These are phyloP conservation scores for Pittosporum tobira DNA, from an alignment of 129 eudicot genomes.

Conservation along the genomic window DNA sequence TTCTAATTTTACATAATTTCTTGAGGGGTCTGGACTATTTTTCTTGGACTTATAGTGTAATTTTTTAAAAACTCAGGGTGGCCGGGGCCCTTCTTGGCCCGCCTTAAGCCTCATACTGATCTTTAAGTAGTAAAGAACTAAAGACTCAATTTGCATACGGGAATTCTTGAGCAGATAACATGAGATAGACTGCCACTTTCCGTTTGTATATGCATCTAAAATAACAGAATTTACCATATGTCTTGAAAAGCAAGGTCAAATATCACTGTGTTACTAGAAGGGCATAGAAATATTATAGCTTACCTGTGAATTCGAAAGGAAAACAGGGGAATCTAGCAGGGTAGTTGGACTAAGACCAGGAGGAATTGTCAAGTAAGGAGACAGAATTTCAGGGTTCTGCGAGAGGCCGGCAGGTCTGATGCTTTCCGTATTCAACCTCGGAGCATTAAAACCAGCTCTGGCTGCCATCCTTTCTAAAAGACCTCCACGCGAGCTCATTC, in stretches of 20 bases:
- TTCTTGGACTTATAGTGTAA: no score
- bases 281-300: constrained; percentile 2
- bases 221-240: neutral
- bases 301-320: constrained; percentile 72
- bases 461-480: constrained; percentile 78
- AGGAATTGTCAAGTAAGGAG: constrained; percentile 55
- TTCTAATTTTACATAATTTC: no score
- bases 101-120: no score
- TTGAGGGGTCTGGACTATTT: no score
- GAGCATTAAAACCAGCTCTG: constrained; percentile 77
- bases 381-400: constrained; percentile 35
- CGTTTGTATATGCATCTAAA: neutral
- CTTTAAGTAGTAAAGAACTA: neutral
- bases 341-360: constrained; percentile 64
- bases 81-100: no score
- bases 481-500: constrained; percentile 40
- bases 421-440: constrained; percentile 63
- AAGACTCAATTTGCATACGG: neutral
- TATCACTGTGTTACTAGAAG: neutral
- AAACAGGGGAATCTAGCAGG: constrained; percentile 75
- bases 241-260: neutral
- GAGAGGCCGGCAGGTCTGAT: constrained; percentile 45
- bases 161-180: neutral
- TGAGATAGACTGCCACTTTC: neutral
- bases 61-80: no score